Base-by-base conservation (phyloP, 306 rosid genomes). In the Prosopis cineraria region DNA sequence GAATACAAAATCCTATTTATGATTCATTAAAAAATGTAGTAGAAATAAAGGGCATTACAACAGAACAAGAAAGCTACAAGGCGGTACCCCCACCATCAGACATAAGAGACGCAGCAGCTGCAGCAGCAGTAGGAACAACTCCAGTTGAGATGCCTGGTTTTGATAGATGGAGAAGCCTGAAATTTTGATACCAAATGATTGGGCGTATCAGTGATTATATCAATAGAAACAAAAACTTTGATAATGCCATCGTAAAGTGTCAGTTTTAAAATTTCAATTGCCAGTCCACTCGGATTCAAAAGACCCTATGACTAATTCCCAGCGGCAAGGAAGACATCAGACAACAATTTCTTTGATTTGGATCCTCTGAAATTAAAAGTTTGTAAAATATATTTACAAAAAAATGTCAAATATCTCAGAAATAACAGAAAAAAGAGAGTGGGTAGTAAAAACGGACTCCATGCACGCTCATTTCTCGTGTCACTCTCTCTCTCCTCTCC, bases 71-170 rank as follows among this genome's bases (percentile, higher is more conserved):
- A 47, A 34, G 60, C 79, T 88, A 91, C 76, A 89, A 72, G 36
- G 93, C 83, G 12, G 94, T 88, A 70, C 97, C 93, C 40, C 94
- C 97, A 60, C 95, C 96, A 78, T 94, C 97, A 0, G 95, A 94
- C 89, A 93, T 87, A 27, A 95, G 94, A 72, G 99, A 93, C 20
- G 98, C 99, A n/a, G 97, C 97, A 0, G 99, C 98, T 0, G 97
- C 98, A 0, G 98, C 99, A 31, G 99, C 98, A 16, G 98, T 92
- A 63, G 99, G 91, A 84, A 95, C 98, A 79, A 91, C 98, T 52
- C 98, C 98, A 3, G 99, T 92, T 41, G 98, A 87, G 82, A 87
- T 86, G 68, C 98, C 97, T 0, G 97, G 97, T 85, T 95, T 95
- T 8, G 98, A 95, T 79, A 92, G 84, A 87, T 90, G 98, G 62